Evolutionary conservation across 2,329 filamentous ascomycete genomes (phyloP).

Genomic region (Fulvia fulva): DNA sequence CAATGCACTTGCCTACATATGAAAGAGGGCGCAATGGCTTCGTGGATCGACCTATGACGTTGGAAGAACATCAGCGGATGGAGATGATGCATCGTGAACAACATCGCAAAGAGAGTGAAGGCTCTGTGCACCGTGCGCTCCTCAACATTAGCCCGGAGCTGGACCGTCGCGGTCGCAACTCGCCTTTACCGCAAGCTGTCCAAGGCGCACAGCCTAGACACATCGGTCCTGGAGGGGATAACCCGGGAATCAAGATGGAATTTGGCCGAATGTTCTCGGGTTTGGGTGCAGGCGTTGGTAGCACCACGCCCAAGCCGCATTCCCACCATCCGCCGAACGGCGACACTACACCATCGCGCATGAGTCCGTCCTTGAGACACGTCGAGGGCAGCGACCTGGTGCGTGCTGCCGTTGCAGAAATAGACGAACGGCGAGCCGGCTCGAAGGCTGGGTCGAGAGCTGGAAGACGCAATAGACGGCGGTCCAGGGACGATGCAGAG

Average conservation of each 20-base stretch:
- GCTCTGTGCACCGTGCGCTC: slow-evolving; percentile 55
- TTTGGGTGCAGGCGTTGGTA: slow-evolving; percentile 69
- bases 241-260: slow-evolving; percentile 84
- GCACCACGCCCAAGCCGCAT: slow-evolving; percentile 42
- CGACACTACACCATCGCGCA: slow-evolving; percentile 50
- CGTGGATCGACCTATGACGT: slow-evolving; percentile 37
- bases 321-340: slow-evolving; percentile 46
- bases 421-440: slow-evolving; percentile 37
- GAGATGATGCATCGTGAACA: slow-evolving; percentile 49
- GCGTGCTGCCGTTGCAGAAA: slow-evolving; percentile 28
- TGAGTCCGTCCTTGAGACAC: slow-evolving; percentile 30
- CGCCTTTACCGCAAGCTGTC: slow-evolving; percentile 86
- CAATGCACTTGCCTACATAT: slow-evolving; percentile 19
- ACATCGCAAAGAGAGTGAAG: slow-evolving; percentile 38
- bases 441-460: slow-evolving; percentile 40
- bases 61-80: slow-evolving; percentile 38
- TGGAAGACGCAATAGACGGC: slow-evolving; percentile 56
- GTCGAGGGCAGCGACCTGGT: slow-evolving; percentile 28
- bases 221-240: slow-evolving; percentile 71
- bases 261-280: slow-evolving; percentile 93
- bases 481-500: slow-evolving; percentile 71
- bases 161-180: slow-evolving; percentile 76
- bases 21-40: slow-evolving; percentile 25
- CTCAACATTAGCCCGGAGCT: slow-evolving; percentile 70
- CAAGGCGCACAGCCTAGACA: slow-evolving; percentile 84